Base-by-base conservation (phyloP, 2,329 filamentous ascomycete genomes). In the Tolypocladium guangdongense region DNA sequence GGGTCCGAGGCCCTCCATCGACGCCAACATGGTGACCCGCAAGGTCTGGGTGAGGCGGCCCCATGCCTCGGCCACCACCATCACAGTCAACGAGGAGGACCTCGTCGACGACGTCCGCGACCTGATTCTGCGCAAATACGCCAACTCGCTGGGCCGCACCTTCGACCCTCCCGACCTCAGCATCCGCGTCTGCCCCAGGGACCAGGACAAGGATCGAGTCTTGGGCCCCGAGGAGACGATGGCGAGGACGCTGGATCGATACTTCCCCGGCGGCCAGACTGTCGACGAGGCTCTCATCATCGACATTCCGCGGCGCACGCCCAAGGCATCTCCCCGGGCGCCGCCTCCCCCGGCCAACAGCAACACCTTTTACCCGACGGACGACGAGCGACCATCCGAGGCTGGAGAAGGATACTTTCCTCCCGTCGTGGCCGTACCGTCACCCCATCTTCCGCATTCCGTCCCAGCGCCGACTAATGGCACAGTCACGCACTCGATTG, bases 21-120 rank as follows among this genome's bases (percentile, higher is more conserved):
- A 70, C 63, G 66, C 66, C 56, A 73, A 67, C 56, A 84, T 84
- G 81, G 72, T 81, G 59, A 82, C 78, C 54, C 81, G 89, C 67
- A 96, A 95, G 77, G 84, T 97, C 62, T 99, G 93, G 93, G 92
- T 97, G 66, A 93, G 87, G 75, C 81, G 92, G 63, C 87, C 88
- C 22, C 81, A 86, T 59, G 88, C 85, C 55, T 96, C 92, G 54
- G 84, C 92, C 39, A 99, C 93, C 16, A 77, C 93, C 63, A 86
- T 99, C 53, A 83, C 86, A 56, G 87, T 95, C 62, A 79, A 83
- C 61, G 88, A 95, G 63, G 90, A 95, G 63, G 90, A 96, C 65
- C 74, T 97, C 62, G 91, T 97, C 54, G 93, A 99, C 68, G 92
- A 96, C 70, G 86, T 96, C 57, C 87, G 92, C 62, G 93, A 96